A percentile compares a stretch with the other conserved stretches of the same genome.
Evolutionary conservation across 805 yeast genomes (phyloP).

Genomic region (Ogataea parapolymorpha): DNA sequence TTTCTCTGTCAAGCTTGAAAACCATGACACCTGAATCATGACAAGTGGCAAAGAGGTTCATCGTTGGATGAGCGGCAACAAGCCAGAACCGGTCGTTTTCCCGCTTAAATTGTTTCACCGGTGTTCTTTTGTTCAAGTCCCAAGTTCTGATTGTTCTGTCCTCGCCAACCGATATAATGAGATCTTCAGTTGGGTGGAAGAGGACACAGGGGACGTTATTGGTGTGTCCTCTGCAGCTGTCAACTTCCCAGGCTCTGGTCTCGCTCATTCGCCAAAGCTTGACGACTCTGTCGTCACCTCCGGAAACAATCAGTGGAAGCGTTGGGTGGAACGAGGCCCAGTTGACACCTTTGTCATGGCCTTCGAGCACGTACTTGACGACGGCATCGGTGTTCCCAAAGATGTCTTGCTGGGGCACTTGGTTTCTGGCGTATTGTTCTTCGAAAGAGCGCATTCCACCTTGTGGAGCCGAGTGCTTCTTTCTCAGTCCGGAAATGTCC

Average conservation of each 20-base stretch:
- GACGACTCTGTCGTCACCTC: constrained; percentile 93
- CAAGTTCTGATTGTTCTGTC: constrained; percentile 95
- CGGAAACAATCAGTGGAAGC: constrained; percentile 88
- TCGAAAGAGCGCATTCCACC: constrained; percentile 43
- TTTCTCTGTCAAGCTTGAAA: constrained; percentile 93
- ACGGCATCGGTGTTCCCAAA: constrained; percentile 93
- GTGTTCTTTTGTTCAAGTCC: constrained; percentile 93
- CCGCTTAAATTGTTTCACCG: constrained; percentile 90
- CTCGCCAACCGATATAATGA: constrained; percentile 90
- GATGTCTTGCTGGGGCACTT: constrained; percentile 81
- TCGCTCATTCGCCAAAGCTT: constrained; percentile 98
- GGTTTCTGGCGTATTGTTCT: constrained; percentile 52
- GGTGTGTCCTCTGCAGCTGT: constrained; percentile 96
- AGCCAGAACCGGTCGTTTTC: constrained; percentile 95
- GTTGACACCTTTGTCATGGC: constrained; percentile 97
- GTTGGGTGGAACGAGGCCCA: constrained; percentile 99
- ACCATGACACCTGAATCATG: constrained; percentile 98
- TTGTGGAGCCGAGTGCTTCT: constrained; percentile 81
- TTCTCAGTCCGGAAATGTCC: constrained; percentile 94
- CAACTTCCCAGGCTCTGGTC: constrained; percentile 95
- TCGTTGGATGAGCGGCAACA: constrained; percentile 80
- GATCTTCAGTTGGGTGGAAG: constrained; percentile 91
- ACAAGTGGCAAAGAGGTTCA: constrained; percentile 92
- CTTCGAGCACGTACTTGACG: constrained; percentile 93
- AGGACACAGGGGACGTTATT: constrained; percentile 85